A percentile compares a stretch with the other conserved stretches of the same genome.
phyloP scores from a whole-genome alignment of 2,329 filamentous ascomycete species.

The Paecilomyces dactylethromorphus region DNA sequence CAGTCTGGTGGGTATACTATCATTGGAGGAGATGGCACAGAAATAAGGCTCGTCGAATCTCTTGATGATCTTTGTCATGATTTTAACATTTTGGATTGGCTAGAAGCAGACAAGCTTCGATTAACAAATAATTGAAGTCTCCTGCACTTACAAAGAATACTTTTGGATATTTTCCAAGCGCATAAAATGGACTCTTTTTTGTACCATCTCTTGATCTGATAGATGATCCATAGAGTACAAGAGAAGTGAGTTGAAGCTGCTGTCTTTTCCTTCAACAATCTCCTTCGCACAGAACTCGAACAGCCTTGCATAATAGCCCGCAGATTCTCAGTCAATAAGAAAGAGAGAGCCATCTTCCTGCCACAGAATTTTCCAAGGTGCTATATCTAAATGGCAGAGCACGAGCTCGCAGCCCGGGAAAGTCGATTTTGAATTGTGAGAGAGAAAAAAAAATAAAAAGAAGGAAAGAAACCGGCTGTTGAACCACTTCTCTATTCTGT shows the following conservation, averaged over 20 bases:
- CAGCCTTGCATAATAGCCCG: background rate
- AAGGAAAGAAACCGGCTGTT: background rate
- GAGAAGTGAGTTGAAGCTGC: background rate
- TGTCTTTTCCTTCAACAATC: background rate
- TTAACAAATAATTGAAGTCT: background rate
- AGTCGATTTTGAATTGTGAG: background rate
- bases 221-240: background rate
- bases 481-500: background rate
- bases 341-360: constrained; percentile 9
- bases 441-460: too few relatives aligned
- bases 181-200: background rate
- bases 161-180: background rate
- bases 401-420: background rate
- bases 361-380: background rate
- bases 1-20: background rate
- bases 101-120: background rate
- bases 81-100: background rate
- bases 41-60: background rate
- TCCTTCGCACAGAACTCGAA: background rate
- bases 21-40: background rate
- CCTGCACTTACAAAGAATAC: background rate
- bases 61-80: background rate
- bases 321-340: background rate
- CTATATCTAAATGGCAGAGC: background rate
- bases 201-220: background rate